Base-by-base conservation (phyloP, 2,329 filamentous ascomycete species). In the Ophiostoma novo-ulmi region DNA sequence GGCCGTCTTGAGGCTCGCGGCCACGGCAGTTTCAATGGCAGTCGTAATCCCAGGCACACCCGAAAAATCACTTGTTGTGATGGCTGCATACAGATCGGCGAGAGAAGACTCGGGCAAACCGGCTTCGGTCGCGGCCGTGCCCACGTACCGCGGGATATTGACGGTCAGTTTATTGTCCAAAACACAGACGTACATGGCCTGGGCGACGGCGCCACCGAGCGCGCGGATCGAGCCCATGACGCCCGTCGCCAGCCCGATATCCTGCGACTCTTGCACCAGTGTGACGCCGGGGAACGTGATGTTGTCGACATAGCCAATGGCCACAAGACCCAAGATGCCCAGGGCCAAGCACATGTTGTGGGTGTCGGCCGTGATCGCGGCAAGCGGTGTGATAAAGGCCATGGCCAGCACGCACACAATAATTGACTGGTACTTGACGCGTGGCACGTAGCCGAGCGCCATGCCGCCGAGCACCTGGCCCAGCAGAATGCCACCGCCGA, bases 201-300 rank as follows among this genome's bases (percentile, higher is more conserved):
- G 77, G 1, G 79, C 77, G 20, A 82, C 75, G 44, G 79, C 78
- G 38, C 79, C 80, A n/a, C 80, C 79, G 3, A 80, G 77, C 5
- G 80, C 80, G 39, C 83, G 80, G 70, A 84, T 82, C 26, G 80
- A 81, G 13, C 82, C 81, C 39, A 83, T 80, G 31, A 82, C 78
- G 22, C 82, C 82, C 6, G 74, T 81, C 70, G 75, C 82, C 20
- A 83, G 78, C 7, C 52, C 52, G 13, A 58, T 58, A 22, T 58
- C 52, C 52, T 58, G 20, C 5, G 82, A 77, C 71, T 82, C 82
- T 75, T 79, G 82, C 61, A 84, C 78, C 11, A 82, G 78, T 1
- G 81, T 80, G 36, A 84, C 80, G 8, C 80, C 80, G 0, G 81
- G 79, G 68, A 82, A 77, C n/a, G 78, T 75, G 68, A 81, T 76